Conservation (phyloP, 2,329 filamentous ascomycete species). For the Dactylellina haptotyla region DNA sequence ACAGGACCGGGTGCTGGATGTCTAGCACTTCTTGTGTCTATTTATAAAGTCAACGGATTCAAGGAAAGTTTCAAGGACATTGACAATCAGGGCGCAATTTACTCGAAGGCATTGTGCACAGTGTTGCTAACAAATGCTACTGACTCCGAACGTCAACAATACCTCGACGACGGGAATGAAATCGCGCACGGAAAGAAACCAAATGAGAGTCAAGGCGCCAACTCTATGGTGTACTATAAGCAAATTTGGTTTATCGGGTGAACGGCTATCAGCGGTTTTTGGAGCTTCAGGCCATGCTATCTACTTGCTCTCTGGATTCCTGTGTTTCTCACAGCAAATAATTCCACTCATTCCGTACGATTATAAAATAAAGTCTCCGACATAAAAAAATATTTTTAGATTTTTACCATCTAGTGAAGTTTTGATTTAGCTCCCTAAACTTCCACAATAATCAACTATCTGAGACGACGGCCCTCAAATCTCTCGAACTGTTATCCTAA, state of each 20-base stretch:
- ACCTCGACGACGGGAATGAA: constrained; percentile 21
- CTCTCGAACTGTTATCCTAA: constrained; percentile 4
- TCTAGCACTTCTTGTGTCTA: constrained; percentile 23
- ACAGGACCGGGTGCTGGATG: constrained; percentile 25
- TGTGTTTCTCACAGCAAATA: too few relatives aligned
- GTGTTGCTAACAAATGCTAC: constrained; percentile 15
- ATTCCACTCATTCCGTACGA: background rate
- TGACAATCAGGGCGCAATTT: constrained; percentile 16
- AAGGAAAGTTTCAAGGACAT: constrained; percentile 33
- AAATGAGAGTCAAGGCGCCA: constrained; percentile 33
- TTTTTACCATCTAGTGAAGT: background rate
- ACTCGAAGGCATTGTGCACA: constrained; percentile 25
- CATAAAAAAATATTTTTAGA: background rate
- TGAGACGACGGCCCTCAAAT: background rate
- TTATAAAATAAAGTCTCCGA: background rate
- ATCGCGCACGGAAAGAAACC: constrained; percentile 31
- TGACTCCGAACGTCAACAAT: constrained; percentile 7
- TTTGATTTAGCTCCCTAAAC: background rate
- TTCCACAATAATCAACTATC: background rate
- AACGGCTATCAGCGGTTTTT: background rate
- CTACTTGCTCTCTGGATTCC: too few relatives aligned
- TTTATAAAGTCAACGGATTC: constrained; percentile 27
- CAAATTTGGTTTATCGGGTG: constrained; percentile 44
- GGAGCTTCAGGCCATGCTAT: too few relatives aligned
- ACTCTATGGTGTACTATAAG: constrained; percentile 3